Base-by-base conservation (phyloP, 2,329 filamentous ascomycete species). In the Penicillium brasilianum region DNA sequence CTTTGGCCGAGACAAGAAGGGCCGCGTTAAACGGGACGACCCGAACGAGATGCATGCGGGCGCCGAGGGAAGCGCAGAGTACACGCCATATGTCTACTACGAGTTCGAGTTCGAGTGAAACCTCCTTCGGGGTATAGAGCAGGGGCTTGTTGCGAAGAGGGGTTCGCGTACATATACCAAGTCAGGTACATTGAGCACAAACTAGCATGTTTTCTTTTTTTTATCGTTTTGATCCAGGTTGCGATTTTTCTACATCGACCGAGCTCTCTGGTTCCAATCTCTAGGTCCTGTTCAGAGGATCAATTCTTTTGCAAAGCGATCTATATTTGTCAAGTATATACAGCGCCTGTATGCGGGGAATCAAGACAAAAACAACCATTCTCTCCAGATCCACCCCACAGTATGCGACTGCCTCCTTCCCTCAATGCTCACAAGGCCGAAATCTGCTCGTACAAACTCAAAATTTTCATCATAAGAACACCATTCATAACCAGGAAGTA, bases 11-110 rank as follows among this genome's bases (percentile, higher is more conserved):
- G 95, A 99, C 82, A 97, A 96, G 85, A 93, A 94, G 73, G 95
- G 95, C 28, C 88, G 91, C 66, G 88, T 95, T 68, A 90, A 90
- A 73, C 96, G 96, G 78, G 95, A 99, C 74, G 94, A 98, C 72
- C 88, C 90, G 44, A 90, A 88, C 39, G 94, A 98, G 69, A 91
- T 97, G 85, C 91, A 92, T 43, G 89, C 90, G 3, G 89, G 89
- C 4, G 78, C 82, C 36, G 85, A 86, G 44, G 87, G 87, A 18
- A 89, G 88, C 57, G 84, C 86, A 69, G 93, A 97, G 76, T 99
- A 98, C 81, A 95, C 92, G 62, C 90, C 95, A 43, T 99, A 96
- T 79, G 95, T 98, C 74, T 97, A 93, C 82, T 99, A 98, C 80
- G 92, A 97, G 76, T 91, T 98, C 75, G 91, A 95, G 74, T 88